Conservation (phyloP, 305 asterid genomes). For the Striga hermonthica region DNA sequence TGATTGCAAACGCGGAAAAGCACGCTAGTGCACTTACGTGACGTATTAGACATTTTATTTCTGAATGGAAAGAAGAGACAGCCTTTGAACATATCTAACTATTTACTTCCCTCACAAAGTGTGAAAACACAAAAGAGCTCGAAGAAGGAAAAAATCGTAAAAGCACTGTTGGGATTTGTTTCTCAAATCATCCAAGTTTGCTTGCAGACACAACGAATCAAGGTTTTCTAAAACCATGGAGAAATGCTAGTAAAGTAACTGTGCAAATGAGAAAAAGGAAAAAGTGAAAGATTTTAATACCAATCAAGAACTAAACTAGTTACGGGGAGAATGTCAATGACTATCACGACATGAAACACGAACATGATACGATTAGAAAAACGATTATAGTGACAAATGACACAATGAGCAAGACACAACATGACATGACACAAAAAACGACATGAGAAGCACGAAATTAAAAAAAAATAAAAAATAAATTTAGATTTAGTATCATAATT, state of each 20-base stretch:
- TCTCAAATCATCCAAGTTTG: neutral
- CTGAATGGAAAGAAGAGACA: neutral
- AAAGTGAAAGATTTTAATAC: conserved; percentile 1
- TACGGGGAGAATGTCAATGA: too few species aligned
- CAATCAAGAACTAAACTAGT: too few species aligned
- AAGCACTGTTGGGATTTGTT: neutral
- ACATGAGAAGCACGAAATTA: too few species aligned
- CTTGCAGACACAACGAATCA: neutral
- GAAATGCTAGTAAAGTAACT: neutral
- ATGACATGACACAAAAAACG: too few species aligned
- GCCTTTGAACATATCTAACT: conserved; percentile 7
- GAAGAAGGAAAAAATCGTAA: neutral
- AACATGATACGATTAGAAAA: too few species aligned
- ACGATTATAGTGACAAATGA: too few species aligned
- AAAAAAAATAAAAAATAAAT: too few species aligned
- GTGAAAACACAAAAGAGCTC: neutral
- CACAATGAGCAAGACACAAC: too few species aligned
- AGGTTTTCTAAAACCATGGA: neutral
- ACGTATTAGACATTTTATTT: conserved; percentile 19
- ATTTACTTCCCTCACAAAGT: neutral
- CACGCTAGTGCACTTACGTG: conserved; percentile 11
- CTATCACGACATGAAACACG: too few species aligned
- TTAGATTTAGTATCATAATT: too few species aligned
- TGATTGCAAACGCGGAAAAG: conserved; percentile 3
- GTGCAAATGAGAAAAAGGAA: too few species aligned